Evolutionary conservation across 2,329 filamentous ascomycete species (phyloP).

Genomic region (Nemania abortiva): DNA sequence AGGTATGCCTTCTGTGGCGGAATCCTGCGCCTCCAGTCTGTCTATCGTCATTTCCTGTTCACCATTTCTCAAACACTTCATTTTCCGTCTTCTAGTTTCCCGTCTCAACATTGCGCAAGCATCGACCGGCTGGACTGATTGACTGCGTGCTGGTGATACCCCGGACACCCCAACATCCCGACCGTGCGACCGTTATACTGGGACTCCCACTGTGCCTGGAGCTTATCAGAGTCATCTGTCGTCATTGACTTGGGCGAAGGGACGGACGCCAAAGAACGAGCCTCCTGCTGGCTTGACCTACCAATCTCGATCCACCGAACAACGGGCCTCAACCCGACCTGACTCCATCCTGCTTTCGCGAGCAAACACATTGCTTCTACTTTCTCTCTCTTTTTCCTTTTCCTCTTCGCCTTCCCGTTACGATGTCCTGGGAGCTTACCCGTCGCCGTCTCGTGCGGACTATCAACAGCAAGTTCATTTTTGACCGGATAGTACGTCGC

Average conservation of each 20-base stretch:
- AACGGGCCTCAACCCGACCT: constrained; percentile 19
- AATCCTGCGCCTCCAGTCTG: constrained; percentile 5
- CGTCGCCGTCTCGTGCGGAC: constrained; percentile 72
- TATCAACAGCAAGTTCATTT: constrained; percentile 79
- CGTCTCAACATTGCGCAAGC: neutral
- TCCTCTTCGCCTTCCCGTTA: constrained; percentile 45
- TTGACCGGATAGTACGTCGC: constrained; percentile 75
- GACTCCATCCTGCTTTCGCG: neutral
- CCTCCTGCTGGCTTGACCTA: constrained; percentile 13
- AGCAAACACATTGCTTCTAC: constrained; percentile 7
- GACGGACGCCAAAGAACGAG: constrained; percentile 14
- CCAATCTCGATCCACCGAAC: constrained; percentile 29
- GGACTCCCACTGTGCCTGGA: neutral
- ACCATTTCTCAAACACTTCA: constrained; percentile 1
- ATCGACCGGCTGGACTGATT: neutral
- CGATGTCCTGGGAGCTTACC: constrained; percentile 70
- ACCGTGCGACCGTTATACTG: constrained; percentile 23
- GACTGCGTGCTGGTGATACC: constrained; percentile 12
- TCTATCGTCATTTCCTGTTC: constrained; percentile 30
- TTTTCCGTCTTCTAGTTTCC: neutral
- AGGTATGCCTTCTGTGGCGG: constrained; percentile 8
- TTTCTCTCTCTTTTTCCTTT: no score
- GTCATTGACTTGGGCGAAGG: constrained; percentile 28
- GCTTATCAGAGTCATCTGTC: constrained; percentile 32
- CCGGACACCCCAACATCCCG: constrained; percentile 6